A percentile compares a stretch with the other conserved stretches of the same genome.
Conservation (phyloP, 805 yeast genomes). For the Sungouiozyma ichnusensis region DNA sequence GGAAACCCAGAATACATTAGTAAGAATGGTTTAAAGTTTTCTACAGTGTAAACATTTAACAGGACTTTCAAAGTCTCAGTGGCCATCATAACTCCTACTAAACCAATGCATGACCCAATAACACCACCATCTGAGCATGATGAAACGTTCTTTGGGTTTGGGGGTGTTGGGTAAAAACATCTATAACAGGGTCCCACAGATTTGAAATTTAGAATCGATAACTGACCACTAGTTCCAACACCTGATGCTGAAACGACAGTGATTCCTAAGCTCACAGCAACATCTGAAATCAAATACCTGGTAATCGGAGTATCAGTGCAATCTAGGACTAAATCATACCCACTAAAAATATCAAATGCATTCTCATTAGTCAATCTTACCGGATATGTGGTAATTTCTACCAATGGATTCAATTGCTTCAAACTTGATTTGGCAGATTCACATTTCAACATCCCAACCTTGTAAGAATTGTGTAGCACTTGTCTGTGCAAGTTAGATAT, state of each 20-base stretch:
- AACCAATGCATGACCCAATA: slow-evolving; percentile 91
- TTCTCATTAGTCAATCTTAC: slow-evolving; percentile 42
- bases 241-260: slow-evolving; percentile 91
- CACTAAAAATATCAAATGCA: slow-evolving; percentile 49
- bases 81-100: slow-evolving; percentile 84
- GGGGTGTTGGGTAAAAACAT: slow-evolving; percentile 86
- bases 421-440: slow-evolving; percentile 62
- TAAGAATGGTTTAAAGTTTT: slow-evolving; percentile 57
- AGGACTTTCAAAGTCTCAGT: slow-evolving; percentile 72
- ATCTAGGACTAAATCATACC: slow-evolving; percentile 72
- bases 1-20: slow-evolving; percentile 60
- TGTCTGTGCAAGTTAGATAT: slow-evolving; percentile 83
- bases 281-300: slow-evolving; percentile 79
- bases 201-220: slow-evolving; percentile 60
- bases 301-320: slow-evolving; percentile 92
- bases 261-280: slow-evolving; percentile 53
- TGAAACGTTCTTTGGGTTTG: slow-evolving; percentile 70
- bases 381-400: slow-evolving; percentile 43
- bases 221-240: slow-evolving; percentile 81
- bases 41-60: slow-evolving; percentile 40
- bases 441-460: slow-evolving; percentile 63
- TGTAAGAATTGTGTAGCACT: slow-evolving; percentile 58
- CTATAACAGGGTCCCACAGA: slow-evolving; percentile 82
- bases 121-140: slow-evolving; percentile 93
- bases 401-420: slow-evolving; percentile 54